These are phyloP conservation scores for Volvariella volvacea DNA, from an alignment of 1,284 basidiomycete species.

Conservation along the genomic window DNA sequence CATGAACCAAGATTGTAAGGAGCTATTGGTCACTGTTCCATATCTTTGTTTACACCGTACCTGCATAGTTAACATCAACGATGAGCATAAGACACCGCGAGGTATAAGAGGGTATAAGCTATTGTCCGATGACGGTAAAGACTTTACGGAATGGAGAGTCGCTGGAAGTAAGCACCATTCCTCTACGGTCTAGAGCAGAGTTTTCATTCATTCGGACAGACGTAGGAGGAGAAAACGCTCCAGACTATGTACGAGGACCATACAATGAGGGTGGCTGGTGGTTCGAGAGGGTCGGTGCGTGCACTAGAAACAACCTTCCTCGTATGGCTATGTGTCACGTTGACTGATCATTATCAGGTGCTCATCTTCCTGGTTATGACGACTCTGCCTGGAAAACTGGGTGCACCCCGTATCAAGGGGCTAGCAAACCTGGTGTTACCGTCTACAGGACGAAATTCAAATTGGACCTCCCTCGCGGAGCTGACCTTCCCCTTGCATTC, in stretches of 20 bases:
- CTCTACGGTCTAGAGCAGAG: slow-evolving; percentile 10
- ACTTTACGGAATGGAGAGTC: slow-evolving; percentile 40
- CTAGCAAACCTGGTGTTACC: slow-evolving; percentile 33
- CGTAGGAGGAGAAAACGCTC: slow-evolving; percentile 26
- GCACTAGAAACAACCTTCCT: neutral
- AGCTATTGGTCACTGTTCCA: neutral
- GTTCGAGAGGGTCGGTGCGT: slow-evolving; percentile 41
- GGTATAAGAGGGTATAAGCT: slow-evolving; percentile 41
- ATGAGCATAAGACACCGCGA: slow-evolving; percentile 31
- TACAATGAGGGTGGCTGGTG: slow-evolving; percentile 48
- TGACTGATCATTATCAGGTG: slow-evolving; percentile 13
- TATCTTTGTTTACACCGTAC: neutral
- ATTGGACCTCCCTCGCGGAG: slow-evolving; percentile 28
- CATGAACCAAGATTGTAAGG: slow-evolving; percentile 27
- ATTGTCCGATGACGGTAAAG: slow-evolving; percentile 21
- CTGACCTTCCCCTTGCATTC: slow-evolving; percentile 37
- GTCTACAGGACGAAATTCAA: slow-evolving; percentile 35
- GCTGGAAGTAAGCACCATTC: slow-evolving; percentile 37
- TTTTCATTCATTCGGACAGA: slow-evolving; percentile 11
- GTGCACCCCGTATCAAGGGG: slow-evolving; percentile 28
- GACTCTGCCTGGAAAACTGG: slow-evolving; percentile 28
- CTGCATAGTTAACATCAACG: slow-evolving; percentile 20
- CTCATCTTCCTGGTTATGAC: slow-evolving; percentile 39
- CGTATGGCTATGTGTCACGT: neutral
- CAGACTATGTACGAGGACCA: slow-evolving; percentile 31